Conservation (phyloP, 2,329 filamentous ascomycete genomes). For the Fusarium sp. region DNA sequence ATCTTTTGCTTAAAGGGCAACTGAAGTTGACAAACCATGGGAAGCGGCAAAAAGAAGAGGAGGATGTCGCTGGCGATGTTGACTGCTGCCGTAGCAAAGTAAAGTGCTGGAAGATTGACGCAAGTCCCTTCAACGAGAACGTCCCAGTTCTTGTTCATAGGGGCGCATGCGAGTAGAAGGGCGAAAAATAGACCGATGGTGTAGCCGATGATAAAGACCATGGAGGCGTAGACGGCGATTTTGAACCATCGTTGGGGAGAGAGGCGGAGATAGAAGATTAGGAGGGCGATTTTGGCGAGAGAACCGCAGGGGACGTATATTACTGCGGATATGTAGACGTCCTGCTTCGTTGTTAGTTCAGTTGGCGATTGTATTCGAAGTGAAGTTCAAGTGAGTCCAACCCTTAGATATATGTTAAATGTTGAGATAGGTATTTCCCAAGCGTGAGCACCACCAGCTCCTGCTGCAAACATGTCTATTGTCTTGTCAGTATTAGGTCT, state of each 20-base stretch:
- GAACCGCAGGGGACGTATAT: conserved; percentile 52
- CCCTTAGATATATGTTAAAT: conserved; percentile 45
- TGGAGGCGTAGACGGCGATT: conserved; percentile 45
- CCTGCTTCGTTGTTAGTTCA: conserved; percentile 25
- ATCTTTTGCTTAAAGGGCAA: conserved; percentile 60
- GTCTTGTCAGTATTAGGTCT: background rate
- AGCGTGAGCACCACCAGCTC: conserved; percentile 45
- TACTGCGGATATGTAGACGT: conserved; percentile 44
- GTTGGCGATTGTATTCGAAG: rapidly evolving
- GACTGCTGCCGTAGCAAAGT: conserved; percentile 59
- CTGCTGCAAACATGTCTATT: conserved; percentile 46
- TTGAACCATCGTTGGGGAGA: conserved; percentile 52
- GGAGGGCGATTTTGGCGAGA: conserved; percentile 53
- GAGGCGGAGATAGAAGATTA: conserved; percentile 53
- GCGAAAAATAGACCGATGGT: conserved; percentile 50
- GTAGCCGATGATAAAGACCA: conserved; percentile 48
- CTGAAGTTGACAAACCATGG: conserved; percentile 57
- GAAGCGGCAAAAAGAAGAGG: conserved; percentile 59
- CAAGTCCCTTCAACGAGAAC: conserved; percentile 50
- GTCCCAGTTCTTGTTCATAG: conserved; percentile 49
- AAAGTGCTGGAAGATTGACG: conserved; percentile 59
- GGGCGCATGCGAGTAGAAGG: conserved; percentile 53
- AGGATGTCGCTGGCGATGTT: conserved; percentile 61
- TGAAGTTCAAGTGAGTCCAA: background rate
- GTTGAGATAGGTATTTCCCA: conserved; percentile 48